phyloP scores from a whole-genome alignment of 164 flowering plant species.

The Chimonanthus praecox region DNA sequence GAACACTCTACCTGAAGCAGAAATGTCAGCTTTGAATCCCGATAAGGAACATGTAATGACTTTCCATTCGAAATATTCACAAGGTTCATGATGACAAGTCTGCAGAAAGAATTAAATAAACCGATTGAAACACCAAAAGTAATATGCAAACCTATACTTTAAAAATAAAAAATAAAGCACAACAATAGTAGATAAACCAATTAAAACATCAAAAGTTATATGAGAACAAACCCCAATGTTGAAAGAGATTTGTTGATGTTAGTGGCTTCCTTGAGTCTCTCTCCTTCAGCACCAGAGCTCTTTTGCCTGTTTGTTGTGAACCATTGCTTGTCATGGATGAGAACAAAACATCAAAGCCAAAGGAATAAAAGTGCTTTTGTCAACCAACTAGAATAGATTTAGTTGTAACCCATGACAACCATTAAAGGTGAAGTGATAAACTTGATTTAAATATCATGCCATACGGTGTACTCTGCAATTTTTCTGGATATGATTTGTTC shows the following conservation, averaged over 20 bases:
- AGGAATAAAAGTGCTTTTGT: neutral
- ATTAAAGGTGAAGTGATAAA: no score
- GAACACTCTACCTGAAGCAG: conserved; percentile 77
- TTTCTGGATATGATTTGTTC: no score
- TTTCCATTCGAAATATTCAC: conserved; percentile 88
- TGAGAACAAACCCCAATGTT: conserved; percentile 67
- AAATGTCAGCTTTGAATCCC: conserved; percentile 98
- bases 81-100: conserved; percentile 96
- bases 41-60: conserved; percentile 91
- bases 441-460: no score
- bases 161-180: neutral
- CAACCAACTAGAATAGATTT: neutral
- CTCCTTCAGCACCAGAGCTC: conserved; percentile 99
- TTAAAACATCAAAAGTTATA: neutral
- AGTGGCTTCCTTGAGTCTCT: conserved; percentile 96
- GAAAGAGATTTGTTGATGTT: conserved; percentile 99
- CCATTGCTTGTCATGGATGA: neutral
- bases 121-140: neutral
- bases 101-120: conserved; percentile 23
- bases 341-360: neutral
- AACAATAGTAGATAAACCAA: conserved; percentile 1
- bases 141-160: neutral
- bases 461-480: no score
- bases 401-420: no score
- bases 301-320: conserved; percentile 85